These are phyloP conservation scores for Tulasnella sp. DNA, from an alignment of 768 basidiomycete species.

Conservation along the genomic window DNA sequence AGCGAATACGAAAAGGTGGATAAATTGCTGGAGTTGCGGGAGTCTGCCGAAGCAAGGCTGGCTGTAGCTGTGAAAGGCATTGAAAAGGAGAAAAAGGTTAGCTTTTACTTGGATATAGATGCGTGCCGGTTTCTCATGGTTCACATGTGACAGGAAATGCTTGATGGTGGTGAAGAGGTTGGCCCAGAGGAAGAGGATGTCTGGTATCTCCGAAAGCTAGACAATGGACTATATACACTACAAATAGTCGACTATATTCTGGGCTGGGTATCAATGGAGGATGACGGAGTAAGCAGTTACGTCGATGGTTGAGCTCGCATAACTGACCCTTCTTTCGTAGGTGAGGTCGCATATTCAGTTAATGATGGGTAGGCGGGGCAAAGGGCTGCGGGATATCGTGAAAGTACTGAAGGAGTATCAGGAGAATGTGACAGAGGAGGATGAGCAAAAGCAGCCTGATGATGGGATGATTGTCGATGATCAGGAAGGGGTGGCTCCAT, in stretches of 20 bases:
- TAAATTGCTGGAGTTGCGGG: constrained; percentile 78
- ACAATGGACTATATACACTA: constrained; percentile 75
- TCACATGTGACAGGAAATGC: constrained; percentile 33
- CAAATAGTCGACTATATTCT: constrained; percentile 90
- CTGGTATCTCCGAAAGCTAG: constrained; percentile 77
- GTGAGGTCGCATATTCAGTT: constrained; percentile 60
- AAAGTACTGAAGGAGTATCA: constrained; percentile 56
- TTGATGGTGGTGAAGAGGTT: constrained; percentile 44
- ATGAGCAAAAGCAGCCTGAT: constrained; percentile 20
- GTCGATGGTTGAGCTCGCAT: not conserved
- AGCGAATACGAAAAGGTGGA: constrained; percentile 87
- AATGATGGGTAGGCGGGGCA: constrained; percentile 62
- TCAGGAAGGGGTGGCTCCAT: constrained; percentile 31
- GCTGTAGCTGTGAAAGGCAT: constrained; percentile 52
- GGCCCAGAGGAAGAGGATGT: constrained; percentile 52
- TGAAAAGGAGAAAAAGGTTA: constrained; percentile 50
- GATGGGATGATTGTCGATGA: constrained; percentile 22
- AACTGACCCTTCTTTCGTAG: constrained; percentile 30
- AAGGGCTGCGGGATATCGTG: constrained; percentile 57
- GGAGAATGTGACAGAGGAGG: constrained; percentile 55
- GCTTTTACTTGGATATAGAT: constrained; percentile 15
- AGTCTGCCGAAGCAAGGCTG: constrained; percentile 50
- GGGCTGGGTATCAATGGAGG: constrained; percentile 95
- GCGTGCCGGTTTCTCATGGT: not conserved
- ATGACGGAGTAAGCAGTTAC: constrained; percentile 77